A percentile compares a stretch with the other conserved stretches of the same genome.
These are phyloP conservation scores for Discostella stelligera DNA, from an alignment of 352 stramenopile species.

Conservation along the genomic window DNA sequence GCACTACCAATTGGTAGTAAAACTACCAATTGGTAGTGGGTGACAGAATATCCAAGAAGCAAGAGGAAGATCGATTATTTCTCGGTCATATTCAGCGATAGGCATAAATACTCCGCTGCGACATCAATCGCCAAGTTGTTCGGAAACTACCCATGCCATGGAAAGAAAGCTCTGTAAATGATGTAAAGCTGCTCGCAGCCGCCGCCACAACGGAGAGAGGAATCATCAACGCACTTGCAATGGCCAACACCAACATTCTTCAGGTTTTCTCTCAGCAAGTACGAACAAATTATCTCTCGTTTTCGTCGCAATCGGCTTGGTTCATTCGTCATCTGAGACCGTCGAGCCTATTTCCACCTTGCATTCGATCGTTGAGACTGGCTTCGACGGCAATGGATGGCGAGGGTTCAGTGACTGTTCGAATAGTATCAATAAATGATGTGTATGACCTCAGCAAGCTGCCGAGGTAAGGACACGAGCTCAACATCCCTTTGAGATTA, in stretches of 20 bases:
- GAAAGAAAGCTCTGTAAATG: too few relatives aligned
- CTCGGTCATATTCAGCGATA: too few relatives aligned
- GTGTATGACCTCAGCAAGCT: conserved; percentile 75
- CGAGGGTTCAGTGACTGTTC: conserved; percentile 25
- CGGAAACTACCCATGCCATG: too few relatives aligned
- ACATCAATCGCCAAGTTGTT: too few relatives aligned
- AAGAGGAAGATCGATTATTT: too few relatives aligned
- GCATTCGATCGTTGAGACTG: not conserved
- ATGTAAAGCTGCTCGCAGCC: too few relatives aligned
- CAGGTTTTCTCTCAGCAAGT: not conserved
- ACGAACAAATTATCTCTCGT: not conserved
- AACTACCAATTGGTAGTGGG: too few relatives aligned
- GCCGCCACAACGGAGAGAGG: too few relatives aligned
- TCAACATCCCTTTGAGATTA: conserved; percentile 6
- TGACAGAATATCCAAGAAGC: too few relatives aligned
- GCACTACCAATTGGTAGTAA: too few relatives aligned
- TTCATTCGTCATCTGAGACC: not conserved
- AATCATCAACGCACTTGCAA: not conserved
- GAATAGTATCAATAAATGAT: conserved; percentile 73
- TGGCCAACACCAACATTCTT: not conserved
- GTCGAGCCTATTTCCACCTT: not conserved
- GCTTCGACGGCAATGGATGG: not conserved
- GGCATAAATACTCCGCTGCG: too few relatives aligned
- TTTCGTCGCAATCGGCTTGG: not conserved
- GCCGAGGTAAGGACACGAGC: conserved; percentile 39